Conservation (phyloP, 2,329 filamentous ascomycete species). For the Orbilia brochopaga region DNA sequence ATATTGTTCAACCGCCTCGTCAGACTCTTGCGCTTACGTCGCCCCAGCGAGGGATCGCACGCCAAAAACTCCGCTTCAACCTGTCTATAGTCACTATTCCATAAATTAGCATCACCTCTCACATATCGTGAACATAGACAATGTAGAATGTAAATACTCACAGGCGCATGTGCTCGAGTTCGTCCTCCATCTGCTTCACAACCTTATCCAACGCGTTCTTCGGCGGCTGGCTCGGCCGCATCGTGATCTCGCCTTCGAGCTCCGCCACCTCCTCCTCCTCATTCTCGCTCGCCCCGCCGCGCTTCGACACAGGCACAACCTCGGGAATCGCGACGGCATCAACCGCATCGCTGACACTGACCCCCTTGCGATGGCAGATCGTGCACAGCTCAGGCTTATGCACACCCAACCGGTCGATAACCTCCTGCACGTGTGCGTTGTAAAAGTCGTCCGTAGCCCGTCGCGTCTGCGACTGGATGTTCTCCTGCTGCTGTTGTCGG, state of each 20-base stretch:
- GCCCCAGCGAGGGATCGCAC: slow-evolving; percentile 54
- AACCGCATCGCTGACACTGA: slow-evolving; percentile 51
- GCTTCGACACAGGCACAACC: slow-evolving; percentile 52
- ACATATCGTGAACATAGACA: neutral
- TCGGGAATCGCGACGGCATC: slow-evolving; percentile 53
- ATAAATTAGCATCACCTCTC: slow-evolving; percentile 16
- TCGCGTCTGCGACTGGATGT: slow-evolving; percentile 2
- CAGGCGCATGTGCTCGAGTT: slow-evolving; percentile 55
- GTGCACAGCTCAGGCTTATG: slow-evolving; percentile 54
- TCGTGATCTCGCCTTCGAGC: slow-evolving; percentile 49
- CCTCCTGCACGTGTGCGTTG: slow-evolving; percentile 34
- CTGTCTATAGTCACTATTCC: slow-evolving; percentile 52
- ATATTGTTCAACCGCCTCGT: slow-evolving; percentile 54
- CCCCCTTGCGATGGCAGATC: slow-evolving; percentile 53
- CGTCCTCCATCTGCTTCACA: slow-evolving; percentile 55
- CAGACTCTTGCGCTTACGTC: slow-evolving; percentile 53
- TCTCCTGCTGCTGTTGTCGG: neutral
- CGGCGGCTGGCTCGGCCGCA: slow-evolving; percentile 53
- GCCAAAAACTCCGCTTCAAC: slow-evolving; percentile 54
- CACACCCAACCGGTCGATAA: slow-evolving; percentile 35
- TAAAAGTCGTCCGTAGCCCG: slow-evolving; percentile 33
- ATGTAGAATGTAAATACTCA: slow-evolving; percentile 28
- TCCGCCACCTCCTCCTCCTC: slow-evolving; percentile 49
- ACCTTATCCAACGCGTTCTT: slow-evolving; percentile 53
- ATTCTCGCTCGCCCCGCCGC: slow-evolving; percentile 40